phyloP scores from a whole-genome alignment of 2,329 filamentous ascomycete genomes.

The Ophiostoma novo-ulmi region DNA sequence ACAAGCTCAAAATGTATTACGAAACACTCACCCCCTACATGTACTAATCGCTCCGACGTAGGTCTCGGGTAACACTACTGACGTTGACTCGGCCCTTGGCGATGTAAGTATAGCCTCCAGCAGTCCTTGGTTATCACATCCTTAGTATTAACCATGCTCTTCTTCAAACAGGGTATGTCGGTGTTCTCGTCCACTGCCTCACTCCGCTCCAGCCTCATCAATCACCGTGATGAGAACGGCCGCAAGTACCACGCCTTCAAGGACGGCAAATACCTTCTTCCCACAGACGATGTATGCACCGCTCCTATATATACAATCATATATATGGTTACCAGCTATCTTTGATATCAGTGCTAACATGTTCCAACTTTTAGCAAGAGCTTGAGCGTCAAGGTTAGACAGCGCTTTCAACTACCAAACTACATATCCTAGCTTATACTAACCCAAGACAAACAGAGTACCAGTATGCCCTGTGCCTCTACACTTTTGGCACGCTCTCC shows the following conservation, averaged over 20 bases:
- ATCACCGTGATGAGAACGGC: conserved; percentile 36
- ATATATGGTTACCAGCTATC: not conserved
- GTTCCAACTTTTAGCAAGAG: conserved; percentile 31
- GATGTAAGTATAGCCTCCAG: conserved; percentile 28
- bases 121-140: no score
- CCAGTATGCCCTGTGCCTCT: conserved; percentile 38
- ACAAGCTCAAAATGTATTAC: not conserved
- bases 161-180: conserved; percentile 30
- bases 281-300: conserved; percentile 36
- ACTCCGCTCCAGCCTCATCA: conserved; percentile 32
- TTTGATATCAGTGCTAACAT: not conserved
- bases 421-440: not conserved
- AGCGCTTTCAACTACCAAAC: no score
- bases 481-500: conserved; percentile 42
- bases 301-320: not conserved
- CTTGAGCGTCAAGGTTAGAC: conserved; percentile 34
- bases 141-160: not conserved
- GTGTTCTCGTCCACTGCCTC: conserved; percentile 35
- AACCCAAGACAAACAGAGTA: conserved; percentile 28
- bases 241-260: conserved; percentile 39
- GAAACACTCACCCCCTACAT: not conserved
- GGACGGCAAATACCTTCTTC: conserved; percentile 38
- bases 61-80: conserved; percentile 12
- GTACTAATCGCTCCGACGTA: not conserved
- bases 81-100: conserved; percentile 32